These are phyloP conservation scores for Talaromyces sp. DNA, from an alignment of 2,329 filamentous ascomycete species.

Conservation along the genomic window DNA sequence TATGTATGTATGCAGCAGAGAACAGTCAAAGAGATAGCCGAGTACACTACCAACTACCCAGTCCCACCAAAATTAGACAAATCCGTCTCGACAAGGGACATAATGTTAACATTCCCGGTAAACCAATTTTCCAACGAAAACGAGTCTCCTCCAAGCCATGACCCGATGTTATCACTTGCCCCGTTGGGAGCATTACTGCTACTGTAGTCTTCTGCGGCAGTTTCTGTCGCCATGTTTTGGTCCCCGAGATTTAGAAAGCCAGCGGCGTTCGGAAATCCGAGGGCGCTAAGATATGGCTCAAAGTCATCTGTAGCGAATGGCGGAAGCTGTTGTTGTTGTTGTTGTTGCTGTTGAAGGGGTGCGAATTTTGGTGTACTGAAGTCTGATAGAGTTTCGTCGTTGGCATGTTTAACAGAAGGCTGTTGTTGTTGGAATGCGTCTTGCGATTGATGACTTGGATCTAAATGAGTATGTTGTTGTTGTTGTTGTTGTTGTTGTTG, in stretches of 20 bases:
- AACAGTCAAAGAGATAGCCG: no score
- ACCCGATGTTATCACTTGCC: background rate
- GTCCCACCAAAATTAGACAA: constrained; percentile 9
- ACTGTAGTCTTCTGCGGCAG: background rate
- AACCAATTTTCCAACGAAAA: constrained; percentile 15
- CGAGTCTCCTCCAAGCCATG: constrained; percentile 4
- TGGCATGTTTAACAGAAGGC: background rate
- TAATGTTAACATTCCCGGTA: constrained; percentile 15
- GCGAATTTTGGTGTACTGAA: background rate
- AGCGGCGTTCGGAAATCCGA: constrained; percentile 14
- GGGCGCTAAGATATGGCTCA: constrained; percentile 14
- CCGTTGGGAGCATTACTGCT: background rate
- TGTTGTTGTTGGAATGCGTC: background rate
- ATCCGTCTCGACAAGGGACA: constrained; percentile 15
- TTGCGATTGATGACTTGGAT: background rate
- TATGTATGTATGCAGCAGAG: no score
- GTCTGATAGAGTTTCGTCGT: background rate
- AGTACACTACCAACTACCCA: background rate
- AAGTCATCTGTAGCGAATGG: constrained; percentile 12
- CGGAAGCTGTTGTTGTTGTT: background rate
- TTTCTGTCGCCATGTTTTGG: background rate
- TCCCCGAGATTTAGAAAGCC: constrained; percentile 12
- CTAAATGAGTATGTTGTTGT: background rate
- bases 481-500: no score
- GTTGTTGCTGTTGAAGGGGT: background rate